Conservation (phyloP, 805 yeast genomes). For the Metschnikowia baotianmanensis region DNA sequence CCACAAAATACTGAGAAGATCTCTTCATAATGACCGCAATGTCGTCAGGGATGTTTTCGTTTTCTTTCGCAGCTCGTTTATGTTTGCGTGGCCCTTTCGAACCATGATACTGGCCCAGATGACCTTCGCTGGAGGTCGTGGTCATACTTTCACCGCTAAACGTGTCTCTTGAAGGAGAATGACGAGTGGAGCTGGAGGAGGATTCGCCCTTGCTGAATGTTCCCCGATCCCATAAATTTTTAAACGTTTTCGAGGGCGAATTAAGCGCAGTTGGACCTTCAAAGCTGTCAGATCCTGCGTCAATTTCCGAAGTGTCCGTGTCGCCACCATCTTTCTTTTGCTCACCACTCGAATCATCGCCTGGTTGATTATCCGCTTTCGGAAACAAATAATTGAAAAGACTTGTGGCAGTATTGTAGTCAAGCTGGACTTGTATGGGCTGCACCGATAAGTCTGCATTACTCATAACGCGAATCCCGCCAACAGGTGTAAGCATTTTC, state of each 20-base stretch:
- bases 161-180: slow-evolving; percentile 2
- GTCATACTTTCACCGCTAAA: slow-evolving; percentile 5
- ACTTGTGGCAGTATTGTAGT: slow-evolving; percentile 63
- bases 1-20: slow-evolving; percentile 41
- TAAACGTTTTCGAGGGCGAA: slow-evolving; percentile 7
- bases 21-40: slow-evolving; percentile 41
- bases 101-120: not conserved
- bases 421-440: slow-evolving; percentile 73
- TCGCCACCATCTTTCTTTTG: not conserved
- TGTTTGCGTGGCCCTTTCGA: not conserved
- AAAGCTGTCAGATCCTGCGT: slow-evolving; percentile 16
- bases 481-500: slow-evolving; percentile 83
- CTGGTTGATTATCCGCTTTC: slow-evolving; percentile 24
- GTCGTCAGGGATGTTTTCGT: slow-evolving; percentile 25
- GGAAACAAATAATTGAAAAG: slow-evolving; percentile 75
- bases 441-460: slow-evolving; percentile 56
- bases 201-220: slow-evolving; percentile 2
- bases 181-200: not conserved
- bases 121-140: slow-evolving; percentile 3
- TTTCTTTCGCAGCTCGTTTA: not conserved
- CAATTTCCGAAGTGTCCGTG: slow-evolving; percentile 24
- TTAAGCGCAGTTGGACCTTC: slow-evolving; percentile 16
- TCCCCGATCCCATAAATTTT: slow-evolving; percentile 3
- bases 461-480: slow-evolving; percentile 83
- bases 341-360: not conserved